Conservation (phyloP, 768 basidiomycete species). For the Melanogaster broomeanus region DNA sequence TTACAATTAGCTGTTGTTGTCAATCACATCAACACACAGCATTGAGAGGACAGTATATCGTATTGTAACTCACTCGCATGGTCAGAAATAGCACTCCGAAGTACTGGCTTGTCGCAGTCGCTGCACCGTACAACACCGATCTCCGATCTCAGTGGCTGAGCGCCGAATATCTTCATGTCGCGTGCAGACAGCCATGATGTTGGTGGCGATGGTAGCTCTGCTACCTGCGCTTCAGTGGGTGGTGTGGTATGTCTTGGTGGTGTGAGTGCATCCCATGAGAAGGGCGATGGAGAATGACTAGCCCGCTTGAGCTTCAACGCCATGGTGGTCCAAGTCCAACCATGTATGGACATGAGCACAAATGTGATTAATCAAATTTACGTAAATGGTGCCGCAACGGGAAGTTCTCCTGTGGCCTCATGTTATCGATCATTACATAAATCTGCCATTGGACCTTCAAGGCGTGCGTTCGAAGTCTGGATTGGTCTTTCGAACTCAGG, state of each 20-base stretch:
- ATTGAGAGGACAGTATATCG: background rate
- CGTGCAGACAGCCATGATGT: conserved; percentile 82
- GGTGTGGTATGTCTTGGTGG: conserved; percentile 32
- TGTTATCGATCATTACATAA: too few species aligned
- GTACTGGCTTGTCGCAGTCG: conserved; percentile 80
- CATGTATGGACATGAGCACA: background rate
- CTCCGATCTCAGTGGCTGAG: conserved; percentile 71
- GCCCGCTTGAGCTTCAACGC: conserved; percentile 44
- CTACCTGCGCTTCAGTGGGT: conserved; percentile 36
- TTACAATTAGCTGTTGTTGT: conserved; percentile 56
- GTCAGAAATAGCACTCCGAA: conserved; percentile 72
- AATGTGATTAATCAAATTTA: conserved; percentile 10
- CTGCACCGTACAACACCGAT: conserved; percentile 69
- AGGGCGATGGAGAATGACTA: conserved; percentile 51
- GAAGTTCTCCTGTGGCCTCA: too few species aligned
- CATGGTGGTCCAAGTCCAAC: conserved; percentile 28
- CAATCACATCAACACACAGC: conserved; percentile 7
- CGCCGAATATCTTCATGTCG: conserved; percentile 88
- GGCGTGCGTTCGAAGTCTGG: too few species aligned
- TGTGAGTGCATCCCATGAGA: conserved; percentile 59
- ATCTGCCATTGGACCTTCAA: too few species aligned
- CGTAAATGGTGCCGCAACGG: conserved; percentile 19
- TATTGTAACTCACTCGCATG: conserved; percentile 64
- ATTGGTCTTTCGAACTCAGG: too few species aligned
- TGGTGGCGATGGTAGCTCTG: conserved; percentile 66